Evolutionary conservation across 305 asterid species (phyloP).

Genomic region (Striga hermonthica): DNA sequence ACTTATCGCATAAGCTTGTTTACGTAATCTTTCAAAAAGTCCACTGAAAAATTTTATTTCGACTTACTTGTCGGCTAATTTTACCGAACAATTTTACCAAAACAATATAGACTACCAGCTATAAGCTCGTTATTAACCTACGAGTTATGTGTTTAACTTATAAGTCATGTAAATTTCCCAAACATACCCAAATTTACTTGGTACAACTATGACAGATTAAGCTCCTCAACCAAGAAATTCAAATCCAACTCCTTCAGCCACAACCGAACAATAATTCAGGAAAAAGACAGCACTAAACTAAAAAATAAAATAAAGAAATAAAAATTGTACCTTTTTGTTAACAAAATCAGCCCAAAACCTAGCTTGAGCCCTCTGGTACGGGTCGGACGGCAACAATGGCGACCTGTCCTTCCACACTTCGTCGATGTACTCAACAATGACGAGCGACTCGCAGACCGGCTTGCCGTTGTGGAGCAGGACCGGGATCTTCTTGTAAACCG

Average conservation of each 20-base stretch:
- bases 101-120: too few species aligned
- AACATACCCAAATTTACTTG: neutral
- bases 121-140: too few species aligned
- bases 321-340: slow-evolving; percentile 1
- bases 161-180: too few species aligned
- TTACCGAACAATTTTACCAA: too few species aligned
- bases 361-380: slow-evolving; percentile 9
- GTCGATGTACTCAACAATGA: slow-evolving; percentile 7
- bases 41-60: too few species aligned
- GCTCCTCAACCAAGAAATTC: neutral
- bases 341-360: slow-evolving; percentile 16
- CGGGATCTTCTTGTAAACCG: slow-evolving; percentile 3
- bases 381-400: neutral
- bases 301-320: neutral
- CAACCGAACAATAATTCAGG: neutral
- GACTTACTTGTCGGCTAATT: too few species aligned
- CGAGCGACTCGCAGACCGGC: neutral
- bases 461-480: slow-evolving; percentile 12
- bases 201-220: neutral
- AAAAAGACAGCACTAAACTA: neutral
- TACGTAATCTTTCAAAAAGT: too few species aligned
- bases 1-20: too few species aligned
- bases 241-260: neutral
- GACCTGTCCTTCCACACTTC: slow-evolving; percentile 1
- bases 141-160: too few species aligned